Base-by-base conservation (phyloP, 257 asterid genomes). In the Salvia rosmarinus region DNA sequence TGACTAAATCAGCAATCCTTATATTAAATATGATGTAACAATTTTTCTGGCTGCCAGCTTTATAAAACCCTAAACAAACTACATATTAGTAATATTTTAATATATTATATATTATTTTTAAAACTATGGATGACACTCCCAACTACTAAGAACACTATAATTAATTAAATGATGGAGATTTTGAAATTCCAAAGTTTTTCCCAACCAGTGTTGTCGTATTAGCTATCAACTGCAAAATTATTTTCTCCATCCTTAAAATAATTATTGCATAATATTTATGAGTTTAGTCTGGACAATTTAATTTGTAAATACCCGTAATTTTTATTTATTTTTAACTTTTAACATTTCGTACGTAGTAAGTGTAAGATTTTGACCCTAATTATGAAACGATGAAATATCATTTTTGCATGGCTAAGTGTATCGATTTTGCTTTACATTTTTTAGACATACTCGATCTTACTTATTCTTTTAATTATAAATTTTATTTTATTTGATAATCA, bases 21-120 rank as follows among this genome's bases (percentile, higher is more conserved):
- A 39, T 60, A 34, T 63, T 14, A 51, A 16, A 7, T 50, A 39
- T 70, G 13, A 37, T 40, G 9, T 10, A 9, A 42, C 43, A 13
- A 6, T 35, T 16, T 19, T 49, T 67, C 23, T 59, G 65, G 42
- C 32, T 72, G 82, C 82, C 82, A 72, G 75, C 82, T 72, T 12
- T 40, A 37, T 35, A 37, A 28, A 68, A 40, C 46, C 64, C 74
- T 50, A 46, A 65, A 21, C 52, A 54, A 52, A 76, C 68, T 62
- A 44, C 68, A 39, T 14, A 21, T 20, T 49, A 46, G 4, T 2
- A 49, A 20, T 51, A 23, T 52, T 37, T 11, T 50, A 43, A 1
- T 44, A 10, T 12, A 67, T 42, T 61, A 57, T 64, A 37, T 47
- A 0, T 4, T 60, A 50, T n/a, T n/a, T 10, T 34, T 2, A 7